These are phyloP conservation scores for Pelargonium citronellum DNA, from an alignment of 441 rosid species.

Conservation along the genomic window DNA sequence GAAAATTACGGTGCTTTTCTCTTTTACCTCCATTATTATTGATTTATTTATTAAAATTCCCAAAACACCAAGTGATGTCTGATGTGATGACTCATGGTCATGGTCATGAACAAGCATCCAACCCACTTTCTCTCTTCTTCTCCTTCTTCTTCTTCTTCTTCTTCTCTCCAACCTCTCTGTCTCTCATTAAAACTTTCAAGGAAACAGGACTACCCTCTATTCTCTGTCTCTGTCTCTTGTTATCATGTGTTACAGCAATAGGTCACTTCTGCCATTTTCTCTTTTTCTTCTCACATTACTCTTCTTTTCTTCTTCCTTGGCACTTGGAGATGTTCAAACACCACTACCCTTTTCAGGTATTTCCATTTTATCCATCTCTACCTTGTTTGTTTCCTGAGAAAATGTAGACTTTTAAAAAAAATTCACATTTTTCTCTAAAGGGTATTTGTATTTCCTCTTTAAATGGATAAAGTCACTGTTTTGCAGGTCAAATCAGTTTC, in stretches of 20 bases:
- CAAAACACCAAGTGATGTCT: background rate
- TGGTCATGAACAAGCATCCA: background rate
- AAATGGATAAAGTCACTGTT: background rate
- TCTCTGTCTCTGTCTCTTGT: background rate
- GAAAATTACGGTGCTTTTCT: no score
- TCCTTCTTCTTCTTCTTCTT: background rate
- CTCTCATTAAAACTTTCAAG: background rate
- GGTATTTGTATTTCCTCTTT: background rate
- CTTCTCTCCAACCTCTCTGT: background rate
- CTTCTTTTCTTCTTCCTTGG: constrained; percentile 1
- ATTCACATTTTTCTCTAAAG: background rate
- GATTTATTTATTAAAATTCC: no score
- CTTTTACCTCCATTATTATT: no score
- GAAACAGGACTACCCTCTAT: background rate
- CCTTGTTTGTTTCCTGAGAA: background rate
- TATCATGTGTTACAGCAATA: background rate
- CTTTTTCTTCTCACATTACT: background rate
- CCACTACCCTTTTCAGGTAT: background rate
- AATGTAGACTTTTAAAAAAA: background rate
- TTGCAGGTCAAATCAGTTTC: no score
- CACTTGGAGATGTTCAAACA: constrained; percentile 1
- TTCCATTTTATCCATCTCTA: background rate
- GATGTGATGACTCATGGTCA: background rate
- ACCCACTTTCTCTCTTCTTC: background rate
- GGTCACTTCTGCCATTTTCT: background rate